These are phyloP conservation scores for Aegilops umbellulata DNA, from an alignment of 176 grass and related monocot genomes.

Conservation along the genomic window DNA sequence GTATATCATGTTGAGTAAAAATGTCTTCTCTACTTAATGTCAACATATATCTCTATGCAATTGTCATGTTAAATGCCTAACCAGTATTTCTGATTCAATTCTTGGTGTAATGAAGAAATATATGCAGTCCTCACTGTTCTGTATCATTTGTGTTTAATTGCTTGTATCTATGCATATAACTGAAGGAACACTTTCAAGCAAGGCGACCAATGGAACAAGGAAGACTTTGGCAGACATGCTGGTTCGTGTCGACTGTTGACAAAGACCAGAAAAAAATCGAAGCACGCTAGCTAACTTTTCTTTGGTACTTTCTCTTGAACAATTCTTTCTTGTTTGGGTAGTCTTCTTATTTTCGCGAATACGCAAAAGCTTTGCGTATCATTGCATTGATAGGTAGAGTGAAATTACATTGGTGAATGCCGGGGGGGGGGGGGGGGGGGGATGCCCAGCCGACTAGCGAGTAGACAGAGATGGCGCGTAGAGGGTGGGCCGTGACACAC, in stretches of 20 bases:
- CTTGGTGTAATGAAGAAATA: background rate
- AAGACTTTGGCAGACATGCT: background rate
- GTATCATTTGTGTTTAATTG: background rate
- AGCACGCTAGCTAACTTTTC: background rate
- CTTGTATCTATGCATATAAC: background rate
- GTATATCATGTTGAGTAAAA: background rate
- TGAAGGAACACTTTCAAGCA: slow-evolving; percentile 3
- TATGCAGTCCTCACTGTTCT: background rate
- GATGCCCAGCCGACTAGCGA: no score
- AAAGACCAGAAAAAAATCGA: background rate
- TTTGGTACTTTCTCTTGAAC: background rate
- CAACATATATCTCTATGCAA: background rate
- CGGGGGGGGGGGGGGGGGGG: no score
- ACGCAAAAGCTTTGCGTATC: no score
- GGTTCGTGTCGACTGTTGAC: background rate
- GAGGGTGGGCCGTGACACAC: no score
- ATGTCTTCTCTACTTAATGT: background rate
- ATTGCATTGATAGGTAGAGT: no score
- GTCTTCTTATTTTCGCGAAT: background rate
- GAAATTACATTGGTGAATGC: no score
- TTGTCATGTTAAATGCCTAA: background rate
- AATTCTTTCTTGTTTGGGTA: background rate
- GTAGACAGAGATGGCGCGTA: no score
- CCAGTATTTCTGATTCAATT: background rate
- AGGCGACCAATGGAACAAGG: background rate